Evolutionary conservation across 805 yeast species (phyloP), one percentile per base, ranked within the genome.

Genomic region (Pichia pseudocactophila): DNA sequence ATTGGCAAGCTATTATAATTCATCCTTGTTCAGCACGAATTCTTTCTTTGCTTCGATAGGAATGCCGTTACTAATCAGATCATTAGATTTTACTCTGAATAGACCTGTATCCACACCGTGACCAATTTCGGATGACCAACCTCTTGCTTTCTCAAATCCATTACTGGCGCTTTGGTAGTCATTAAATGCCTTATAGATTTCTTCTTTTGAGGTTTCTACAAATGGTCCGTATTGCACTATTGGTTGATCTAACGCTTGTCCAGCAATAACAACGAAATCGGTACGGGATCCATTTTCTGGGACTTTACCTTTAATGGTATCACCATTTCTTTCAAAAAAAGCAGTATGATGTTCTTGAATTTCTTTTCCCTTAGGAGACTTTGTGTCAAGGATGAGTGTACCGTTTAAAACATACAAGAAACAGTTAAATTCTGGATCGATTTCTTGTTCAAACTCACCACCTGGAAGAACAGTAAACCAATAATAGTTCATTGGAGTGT

Each of bases 151-250:
- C 57, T 78, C 87, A 53, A 83, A 83, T 1, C 90, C 90, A 57
- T 81, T 80, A 22, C 65, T 60, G 43, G 76, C 81, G 39, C 63
- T 58, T 61, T 82, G 90, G 58, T 82, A 89, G 57, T 83, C 88
- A 60, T 64, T 53, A 53, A 84, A 79, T 0, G 86, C 92, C 52
- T 81, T 63, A 50, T 76, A 70, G 46, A 88, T 80, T 48, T 74
- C 76, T 40, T 77, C 82, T 42, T 70, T 69, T 18, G 81, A 64
- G 7, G 83, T 74, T 47, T 84, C 90, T 16, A 88, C 96, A 57
- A 88, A 89, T 12, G 96, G 96, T 15, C 96, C 96, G 57, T 87
- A 81, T 57, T 88, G 96, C 27, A 85, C 82, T 42, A 82, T 70
- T 15, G 77, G 74, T 65, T 87, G 95, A 51, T 84, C 73, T 43